phyloP scores from a whole-genome alignment of 768 basidiomycete genomes.

The Holtermanniella nyarrowii region DNA sequence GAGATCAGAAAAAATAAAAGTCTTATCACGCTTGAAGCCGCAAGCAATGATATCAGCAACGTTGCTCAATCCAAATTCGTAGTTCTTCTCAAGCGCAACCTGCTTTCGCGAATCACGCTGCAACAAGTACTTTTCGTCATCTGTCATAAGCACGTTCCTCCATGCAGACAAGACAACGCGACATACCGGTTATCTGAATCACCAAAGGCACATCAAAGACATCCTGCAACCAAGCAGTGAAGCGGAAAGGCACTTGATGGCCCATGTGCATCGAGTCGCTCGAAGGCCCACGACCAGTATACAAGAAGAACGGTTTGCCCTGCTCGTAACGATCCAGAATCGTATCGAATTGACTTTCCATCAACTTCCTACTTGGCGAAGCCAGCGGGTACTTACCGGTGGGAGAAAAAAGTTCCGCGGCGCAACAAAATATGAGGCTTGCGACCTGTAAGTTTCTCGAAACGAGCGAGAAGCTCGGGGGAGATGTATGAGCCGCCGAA shows the following conservation, averaged over 20 bases:
- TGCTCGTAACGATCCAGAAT: constrained; percentile 94
- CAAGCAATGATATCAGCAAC: constrained; percentile 95
- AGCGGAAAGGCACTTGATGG: constrained; percentile 92
- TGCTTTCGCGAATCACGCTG: constrained; percentile 54
- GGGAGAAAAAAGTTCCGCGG: constrained; percentile 94
- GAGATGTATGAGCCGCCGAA: constrained; percentile 85
- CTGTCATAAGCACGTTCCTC: constrained; percentile 41
- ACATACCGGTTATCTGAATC: constrained; percentile 80
- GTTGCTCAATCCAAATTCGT: constrained; percentile 69
- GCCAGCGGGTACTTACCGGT: constrained; percentile 54
- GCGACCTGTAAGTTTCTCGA: constrained; percentile 80
- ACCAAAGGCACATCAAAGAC: constrained; percentile 91
- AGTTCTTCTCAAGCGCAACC: constrained; percentile 61
- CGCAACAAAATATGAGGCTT: constrained; percentile 79
- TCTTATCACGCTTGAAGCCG: constrained; percentile 81
- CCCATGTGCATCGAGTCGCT: constrained; percentile 96
- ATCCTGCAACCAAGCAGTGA: constrained; percentile 98
- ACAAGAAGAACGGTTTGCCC: constrained; percentile 93
- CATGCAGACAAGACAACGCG: not conserved
- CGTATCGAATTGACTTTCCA: constrained; percentile 70
- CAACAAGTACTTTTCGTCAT: constrained; percentile 98
- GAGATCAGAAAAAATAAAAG: constrained; percentile 93
- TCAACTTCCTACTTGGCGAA: not conserved
- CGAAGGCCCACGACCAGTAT: constrained; percentile 93
- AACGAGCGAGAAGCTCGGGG: constrained; percentile 64